Base-by-base conservation (phyloP, 371 early-diverging fungal genomes). In the Blakeslea trispora region DNA sequence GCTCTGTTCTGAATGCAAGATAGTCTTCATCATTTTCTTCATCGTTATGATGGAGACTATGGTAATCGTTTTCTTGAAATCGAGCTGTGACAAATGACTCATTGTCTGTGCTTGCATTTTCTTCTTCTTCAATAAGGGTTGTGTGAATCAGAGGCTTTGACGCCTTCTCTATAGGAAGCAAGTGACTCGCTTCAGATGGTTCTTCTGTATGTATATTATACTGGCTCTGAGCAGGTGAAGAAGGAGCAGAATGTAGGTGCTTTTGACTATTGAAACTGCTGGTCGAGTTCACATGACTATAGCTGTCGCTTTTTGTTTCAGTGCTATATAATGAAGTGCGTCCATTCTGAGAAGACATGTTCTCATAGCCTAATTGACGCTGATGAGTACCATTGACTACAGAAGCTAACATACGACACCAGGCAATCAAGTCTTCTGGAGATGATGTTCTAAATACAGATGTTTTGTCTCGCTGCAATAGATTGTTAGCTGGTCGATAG, bases 381-480 rank as follows among this genome's bases (percentile, higher is more conserved):
- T 28, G 28, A 7, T 28, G 3, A 28, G 43, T 11, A 41, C 52
- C 52, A 32, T 45, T 54, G 13, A 59, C 48, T n/a, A 64, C 22
- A 23, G 53, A 49, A 0, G 55, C 31, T 8, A 64, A 15, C 11
- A 53, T 18, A 17, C 48, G 41, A 39, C 66, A 66, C 66, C 66
- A 66, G 3, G 31, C 17, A n/a, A 57, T 42, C 3, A 66, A 34
- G 8, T 61, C 66, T 22, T 57, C 37, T 19, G 45, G 37, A 11
- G 43, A 57, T 11, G 52, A 44, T 9, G 58, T 45, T 15, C 62
- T 53, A 21, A 66, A 66, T 19, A 50, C 18, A 18, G 61, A 50
- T 3, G 50, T 45, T 37, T 66, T 66, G 21, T 66, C 66, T n/a
- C 44, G 53, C 37, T 66, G 66, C 17, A 66, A 43, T 10, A 58